Evolutionary conservation across 495 filamentous ascomycete species (phyloP), one percentile per base, ranked within the genome.

Genomic region (Trichoderma reesei): DNA sequence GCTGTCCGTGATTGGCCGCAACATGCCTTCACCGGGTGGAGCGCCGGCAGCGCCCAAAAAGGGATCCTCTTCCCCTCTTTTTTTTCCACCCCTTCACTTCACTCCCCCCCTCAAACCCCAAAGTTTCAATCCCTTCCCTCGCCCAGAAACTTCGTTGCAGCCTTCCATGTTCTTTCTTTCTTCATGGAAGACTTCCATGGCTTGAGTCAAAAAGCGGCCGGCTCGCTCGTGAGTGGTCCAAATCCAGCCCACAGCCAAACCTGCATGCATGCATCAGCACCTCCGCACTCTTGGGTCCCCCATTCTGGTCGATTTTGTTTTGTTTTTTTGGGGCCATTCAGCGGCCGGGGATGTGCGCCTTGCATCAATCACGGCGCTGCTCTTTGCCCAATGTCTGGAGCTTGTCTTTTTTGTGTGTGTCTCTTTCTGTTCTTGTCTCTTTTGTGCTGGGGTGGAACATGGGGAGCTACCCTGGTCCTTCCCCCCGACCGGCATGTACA

Each of bases 81-180:
- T n/a, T n/a, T n/a, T n/a, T n/a, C n/a, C n/a, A n/a, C n/a, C n/a
- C n/a, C n/a, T n/a, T n/a, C n/a, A n/a, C n/a, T n/a, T n/a, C n/a
- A n/a, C n/a, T n/a, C n/a, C n/a, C n/a, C n/a, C n/a, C n/a, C n/a
- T n/a, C n/a, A n/a, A n/a, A n/a, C n/a, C n/a, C n/a, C n/a, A n/a
- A n/a, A n/a, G n/a, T n/a, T n/a, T n/a, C n/a, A n/a, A n/a, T n/a
- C n/a, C n/a, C n/a, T 5, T 4, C 37, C 37, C 37, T 10, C 10
- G 5, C 5, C 37, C 37, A 39, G 26, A 56, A n/a, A 2, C 18
- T 56, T 56, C 51, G 51, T 56, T 56, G 51, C 51, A 56, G 51
- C 51, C 51, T 56, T 56, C 51, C n/a, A n/a, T n/a, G n/a, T n/a
- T n/a, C n/a, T n/a, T n/a, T 56, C 34, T 48, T 56, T 31, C 51